Conservation (phyloP, 805 yeast species). For the Phaffomyces opuntiae region DNA sequence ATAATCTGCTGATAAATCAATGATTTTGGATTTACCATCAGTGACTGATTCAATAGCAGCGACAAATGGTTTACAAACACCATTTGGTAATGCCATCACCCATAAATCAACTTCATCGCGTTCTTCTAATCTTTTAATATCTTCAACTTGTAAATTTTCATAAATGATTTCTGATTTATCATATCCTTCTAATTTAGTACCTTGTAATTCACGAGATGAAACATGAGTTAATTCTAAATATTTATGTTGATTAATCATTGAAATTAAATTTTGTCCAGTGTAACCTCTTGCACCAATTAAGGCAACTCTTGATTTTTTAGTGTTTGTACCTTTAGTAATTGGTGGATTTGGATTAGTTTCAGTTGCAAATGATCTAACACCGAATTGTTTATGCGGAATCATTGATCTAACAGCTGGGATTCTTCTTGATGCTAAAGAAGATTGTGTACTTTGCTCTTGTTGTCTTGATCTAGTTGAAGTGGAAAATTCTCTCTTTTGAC, state of each 20-base stretch:
- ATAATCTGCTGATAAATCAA: constrained; percentile 93
- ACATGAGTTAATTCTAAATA: constrained; percentile 84
- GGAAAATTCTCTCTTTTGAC: constrained; percentile 43
- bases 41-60: constrained; percentile 65
- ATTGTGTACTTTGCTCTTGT: neutral
- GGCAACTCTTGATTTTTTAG: constrained; percentile 66
- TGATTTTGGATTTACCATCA: constrained; percentile 67
- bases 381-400: constrained; percentile 16
- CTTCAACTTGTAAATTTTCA: constrained; percentile 83
- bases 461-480: constrained; percentile 17
- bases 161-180: constrained; percentile 73
- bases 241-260: constrained; percentile 82
- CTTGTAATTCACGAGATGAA: constrained; percentile 90
- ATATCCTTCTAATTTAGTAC: constrained; percentile 83
- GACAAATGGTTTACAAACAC: constrained; percentile 87
- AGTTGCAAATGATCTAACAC: constrained; percentile 28
- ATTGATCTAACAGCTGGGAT: constrained; percentile 18
- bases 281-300: constrained; percentile 97
- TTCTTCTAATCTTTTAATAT: constrained; percentile 71
- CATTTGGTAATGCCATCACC: constrained; percentile 99
- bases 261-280: constrained; percentile 90
- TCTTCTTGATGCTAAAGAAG: constrained; percentile 15
- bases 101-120: constrained; percentile 82
- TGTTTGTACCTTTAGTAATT: constrained; percentile 52
- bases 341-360: constrained; percentile 68